phyloP scores from a whole-genome alignment of 805 yeast species.

The Saturnispora silvae region DNA sequence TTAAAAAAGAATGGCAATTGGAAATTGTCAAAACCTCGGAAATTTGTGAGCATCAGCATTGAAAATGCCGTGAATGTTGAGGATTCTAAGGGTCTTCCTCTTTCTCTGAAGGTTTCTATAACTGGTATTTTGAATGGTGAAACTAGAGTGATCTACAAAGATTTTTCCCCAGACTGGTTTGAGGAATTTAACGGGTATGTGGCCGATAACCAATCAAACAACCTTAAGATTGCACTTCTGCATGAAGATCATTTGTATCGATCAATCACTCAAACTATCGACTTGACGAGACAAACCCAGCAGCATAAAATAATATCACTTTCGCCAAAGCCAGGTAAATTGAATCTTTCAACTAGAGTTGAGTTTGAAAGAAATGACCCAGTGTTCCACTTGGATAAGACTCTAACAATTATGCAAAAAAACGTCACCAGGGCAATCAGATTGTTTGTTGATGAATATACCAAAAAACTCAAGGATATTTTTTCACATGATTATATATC shows the following conservation, averaged over 20 bases:
- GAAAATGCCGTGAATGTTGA: conserved; percentile 24
- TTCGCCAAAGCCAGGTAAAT: conserved; percentile 38
- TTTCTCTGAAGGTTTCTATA: conserved; percentile 18
- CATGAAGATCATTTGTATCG: conserved; percentile 9
- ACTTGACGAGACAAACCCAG: conserved; percentile 4
- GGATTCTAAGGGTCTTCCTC: conserved; percentile 21
- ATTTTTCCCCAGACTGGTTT: conserved; percentile 72
- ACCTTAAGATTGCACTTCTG: conserved; percentile 9
- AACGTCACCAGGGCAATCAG: conserved; percentile 58
- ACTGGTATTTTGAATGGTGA: conserved; percentile 26
- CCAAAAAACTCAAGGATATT: conserved; percentile 44
- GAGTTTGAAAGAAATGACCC: conserved; percentile 79
- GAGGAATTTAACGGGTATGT: conserved; percentile 59
- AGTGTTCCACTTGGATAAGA: conserved; percentile 67
- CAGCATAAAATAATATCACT: conserved; percentile 16
- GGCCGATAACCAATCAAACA: conserved; percentile 4
- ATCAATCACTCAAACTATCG: conserved; percentile 9
- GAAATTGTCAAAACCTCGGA: conserved; percentile 7
- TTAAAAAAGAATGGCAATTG: conserved; percentile 1
- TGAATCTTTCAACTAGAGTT: conserved; percentile 57
- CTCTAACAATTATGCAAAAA: conserved; percentile 54
- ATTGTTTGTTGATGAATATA: conserved; percentile 62
- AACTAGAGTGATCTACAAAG: conserved; percentile 53
- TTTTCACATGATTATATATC: conserved; percentile 26
- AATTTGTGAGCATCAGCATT: conserved; percentile 18